Evolutionary conservation across 2,329 filamentous ascomycete genomes (phyloP).

Genomic region (Colletotrichum magnum): DNA sequence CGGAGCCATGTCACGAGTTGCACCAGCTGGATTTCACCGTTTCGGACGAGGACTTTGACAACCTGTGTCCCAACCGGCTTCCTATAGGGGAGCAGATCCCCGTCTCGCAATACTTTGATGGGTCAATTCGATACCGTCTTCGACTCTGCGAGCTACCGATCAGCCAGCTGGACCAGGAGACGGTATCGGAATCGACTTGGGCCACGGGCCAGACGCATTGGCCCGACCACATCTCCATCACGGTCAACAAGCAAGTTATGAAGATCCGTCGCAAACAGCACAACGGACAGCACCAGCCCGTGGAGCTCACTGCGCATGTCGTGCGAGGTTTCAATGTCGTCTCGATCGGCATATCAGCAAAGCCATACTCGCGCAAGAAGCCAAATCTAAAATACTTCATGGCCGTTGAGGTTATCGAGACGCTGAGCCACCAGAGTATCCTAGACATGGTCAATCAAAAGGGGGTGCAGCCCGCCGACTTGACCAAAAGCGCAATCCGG

Average conservation of each 20-base stretch:
- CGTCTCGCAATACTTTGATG: constrained; percentile 59
- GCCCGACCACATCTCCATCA: constrained; percentile 79
- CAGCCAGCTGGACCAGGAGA: constrained; percentile 39
- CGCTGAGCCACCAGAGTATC: constrained; percentile 62
- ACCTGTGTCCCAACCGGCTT: constrained; percentile 51
- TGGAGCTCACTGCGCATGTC: constrained; percentile 78
- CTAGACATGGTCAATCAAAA: constrained; percentile 54
- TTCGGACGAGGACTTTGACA: constrained; percentile 50
- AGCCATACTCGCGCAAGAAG: constrained; percentile 40
- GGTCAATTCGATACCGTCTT: constrained; percentile 75
- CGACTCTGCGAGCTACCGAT: constrained; percentile 68
- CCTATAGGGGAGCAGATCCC: constrained; percentile 51
- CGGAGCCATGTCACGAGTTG: constrained; percentile 52
- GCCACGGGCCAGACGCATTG: constrained; percentile 74
- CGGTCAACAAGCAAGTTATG: constrained; percentile 74
- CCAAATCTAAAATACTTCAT: constrained; percentile 66
- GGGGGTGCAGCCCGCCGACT: constrained; percentile 57
- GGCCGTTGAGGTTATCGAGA: constrained; percentile 79
- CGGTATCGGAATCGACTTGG: constrained; percentile 69
- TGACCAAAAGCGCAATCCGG: constrained; percentile 72
- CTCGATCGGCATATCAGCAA: constrained; percentile 61
- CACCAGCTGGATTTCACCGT: constrained; percentile 65
- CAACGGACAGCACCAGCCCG: constrained; percentile 80
- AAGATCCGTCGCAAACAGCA: constrained; percentile 76
- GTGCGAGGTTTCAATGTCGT: constrained; percentile 73